Percentiles rank a stretch among this genome's conserved stretches.
These are phyloP conservation scores for Sporothrix mexicana DNA, from an alignment of 2,329 filamentous ascomycete genomes.

Conservation along the genomic window DNA sequence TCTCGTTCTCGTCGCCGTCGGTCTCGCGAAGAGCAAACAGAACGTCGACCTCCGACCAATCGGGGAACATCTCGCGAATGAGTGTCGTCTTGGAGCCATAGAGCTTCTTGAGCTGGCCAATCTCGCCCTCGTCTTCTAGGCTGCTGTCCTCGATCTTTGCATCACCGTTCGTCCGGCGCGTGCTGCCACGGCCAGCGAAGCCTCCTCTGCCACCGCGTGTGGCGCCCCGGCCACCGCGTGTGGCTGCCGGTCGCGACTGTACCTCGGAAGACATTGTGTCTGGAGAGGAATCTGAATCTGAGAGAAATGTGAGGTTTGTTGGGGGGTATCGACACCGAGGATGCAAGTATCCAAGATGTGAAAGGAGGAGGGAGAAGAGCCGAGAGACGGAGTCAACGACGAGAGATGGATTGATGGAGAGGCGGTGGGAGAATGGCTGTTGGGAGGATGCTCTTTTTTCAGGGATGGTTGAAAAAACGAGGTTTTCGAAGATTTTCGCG, in stretches of 20 bases:
- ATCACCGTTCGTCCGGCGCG: slow-evolving; percentile 78
- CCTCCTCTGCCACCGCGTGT: slow-evolving; percentile 83
- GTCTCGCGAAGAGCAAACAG: slow-evolving; percentile 91
- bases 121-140: slow-evolving; percentile 80
- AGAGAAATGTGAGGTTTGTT: not conserved
- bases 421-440: not conserved
- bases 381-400: not conserved
- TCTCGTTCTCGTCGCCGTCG: slow-evolving; percentile 75
- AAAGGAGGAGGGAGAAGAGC: slow-evolving; percentile 13
- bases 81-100: slow-evolving; percentile 78
- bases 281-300: slow-evolving; percentile 46
- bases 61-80: slow-evolving; percentile 91
- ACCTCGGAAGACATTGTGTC: slow-evolving; percentile 91
- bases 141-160: slow-evolving; percentile 60
- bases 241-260: slow-evolving; percentile 79
- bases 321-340: slow-evolving; percentile 26
- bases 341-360: not conserved
- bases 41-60: slow-evolving; percentile 95
- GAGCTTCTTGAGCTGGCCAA: slow-evolving; percentile 89
- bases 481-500: slow-evolving; percentile 29
- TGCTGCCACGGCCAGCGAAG: slow-evolving; percentile 71
- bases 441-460: slow-evolving; percentile 13
- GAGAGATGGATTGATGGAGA: not conserved
- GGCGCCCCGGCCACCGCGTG: slow-evolving; percentile 83
- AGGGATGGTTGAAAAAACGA: slow-evolving; percentile 25